Conservation (phyloP, 441 rosid species). For the Gossypium schwendimanii region DNA sequence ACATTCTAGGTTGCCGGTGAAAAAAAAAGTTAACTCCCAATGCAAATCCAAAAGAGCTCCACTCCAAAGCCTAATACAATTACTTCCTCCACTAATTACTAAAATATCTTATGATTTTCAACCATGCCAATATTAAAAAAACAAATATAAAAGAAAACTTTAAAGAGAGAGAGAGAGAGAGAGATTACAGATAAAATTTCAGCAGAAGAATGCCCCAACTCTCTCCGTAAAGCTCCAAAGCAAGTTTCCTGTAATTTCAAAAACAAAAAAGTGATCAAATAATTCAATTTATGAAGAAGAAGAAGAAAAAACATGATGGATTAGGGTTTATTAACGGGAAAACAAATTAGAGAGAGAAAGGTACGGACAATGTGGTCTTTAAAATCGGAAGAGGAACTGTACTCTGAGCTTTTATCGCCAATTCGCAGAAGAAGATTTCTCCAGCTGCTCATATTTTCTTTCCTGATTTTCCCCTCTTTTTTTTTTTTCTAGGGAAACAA, state of each 20-base stretch:
- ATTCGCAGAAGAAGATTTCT: slow-evolving; percentile 79
- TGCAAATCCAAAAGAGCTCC: neutral
- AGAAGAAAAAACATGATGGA: neutral
- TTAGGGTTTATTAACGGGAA: neutral
- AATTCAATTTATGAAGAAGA: too few species aligned
- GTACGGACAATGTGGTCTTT: slow-evolving; percentile 74
- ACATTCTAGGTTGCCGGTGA: neutral
- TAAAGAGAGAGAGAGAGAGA: too few species aligned
- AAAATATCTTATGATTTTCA: neutral
- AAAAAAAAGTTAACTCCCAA: neutral
- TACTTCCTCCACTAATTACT: neutral
- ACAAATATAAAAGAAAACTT: neutral
- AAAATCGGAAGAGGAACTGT: slow-evolving; percentile 62
- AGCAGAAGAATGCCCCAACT: slow-evolving; percentile 66
- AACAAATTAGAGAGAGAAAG: slow-evolving; percentile 1
- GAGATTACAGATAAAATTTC: slow-evolving; percentile 52
- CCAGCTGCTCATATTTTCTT: slow-evolving; percentile 62
- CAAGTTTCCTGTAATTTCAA: slow-evolving; percentile 64
- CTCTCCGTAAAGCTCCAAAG: slow-evolving; percentile 70
- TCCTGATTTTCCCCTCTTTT: neutral
- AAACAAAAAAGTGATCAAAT: neutral
- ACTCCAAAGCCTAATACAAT: neutral
- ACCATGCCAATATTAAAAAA: neutral
- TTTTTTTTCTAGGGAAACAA: neutral
- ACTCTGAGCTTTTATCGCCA: slow-evolving; percentile 85